These are phyloP conservation scores for Salvia rosmarinus DNA, from an alignment of 257 asterid species.

Conservation along the genomic window DNA sequence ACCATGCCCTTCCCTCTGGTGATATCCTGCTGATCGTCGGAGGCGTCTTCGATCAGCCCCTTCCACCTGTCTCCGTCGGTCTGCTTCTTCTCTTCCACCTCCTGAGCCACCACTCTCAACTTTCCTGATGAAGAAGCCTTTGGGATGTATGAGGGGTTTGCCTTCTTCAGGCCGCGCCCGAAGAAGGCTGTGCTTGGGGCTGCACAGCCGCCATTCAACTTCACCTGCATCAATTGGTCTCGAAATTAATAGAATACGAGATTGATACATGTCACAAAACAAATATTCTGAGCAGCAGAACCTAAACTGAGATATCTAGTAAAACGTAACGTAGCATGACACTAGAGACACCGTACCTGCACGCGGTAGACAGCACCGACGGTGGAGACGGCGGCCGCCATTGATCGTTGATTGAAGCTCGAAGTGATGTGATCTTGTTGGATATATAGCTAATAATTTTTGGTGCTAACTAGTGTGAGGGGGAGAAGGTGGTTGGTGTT, in stretches of 20 bases:
- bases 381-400: slow-evolving; percentile 68
- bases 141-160: slow-evolving; percentile 27
- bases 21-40: slow-evolving; percentile 87
- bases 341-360: slow-evolving; percentile 42
- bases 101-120: slow-evolving; percentile 52
- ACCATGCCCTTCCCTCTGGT: slow-evolving; percentile 82
- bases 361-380: slow-evolving; percentile 63
- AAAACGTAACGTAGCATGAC: neutral
- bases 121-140: slow-evolving; percentile 41
- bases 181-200: slow-evolving; percentile 56
- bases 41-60: slow-evolving; percentile 59
- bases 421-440: neutral
- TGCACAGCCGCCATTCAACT: slow-evolving; percentile 49
- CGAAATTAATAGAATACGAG: neutral
- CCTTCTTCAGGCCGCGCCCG: slow-evolving; percentile 59
- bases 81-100: slow-evolving; percentile 48
- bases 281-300: too few relatives aligned
- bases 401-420: slow-evolving; percentile 21
- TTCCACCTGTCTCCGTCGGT: slow-evolving; percentile 61
- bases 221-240: slow-evolving; percentile 48
- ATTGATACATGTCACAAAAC: neutral
- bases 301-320: neutral
- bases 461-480: neutral
- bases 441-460: neutral
- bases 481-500: slow-evolving; percentile 7